Evolutionary conservation across 345 rosid genomes (phyloP), one percentile per base, ranked within the genome.

Genomic region (Mercurialis annua): DNA sequence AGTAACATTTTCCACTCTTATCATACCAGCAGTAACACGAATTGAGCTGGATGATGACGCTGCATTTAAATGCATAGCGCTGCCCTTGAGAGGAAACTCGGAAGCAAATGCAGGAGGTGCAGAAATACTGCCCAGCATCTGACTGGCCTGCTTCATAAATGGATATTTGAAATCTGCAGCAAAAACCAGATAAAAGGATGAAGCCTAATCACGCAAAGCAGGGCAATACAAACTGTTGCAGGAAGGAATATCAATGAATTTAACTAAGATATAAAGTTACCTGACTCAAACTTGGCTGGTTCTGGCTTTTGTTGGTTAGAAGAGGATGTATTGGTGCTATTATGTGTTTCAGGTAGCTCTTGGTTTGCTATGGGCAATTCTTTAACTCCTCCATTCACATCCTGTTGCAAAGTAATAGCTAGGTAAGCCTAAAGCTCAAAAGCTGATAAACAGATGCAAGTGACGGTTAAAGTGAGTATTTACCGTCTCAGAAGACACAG

Each of bases 61-160:
- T 15, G 76, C 78, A 67, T 87, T 81, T 63, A 87, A 64, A 51
- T 60, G 84, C 48, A 82, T 72, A 54, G 81, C 77, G 4, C 75
- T 85, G 5, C 84, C 92, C 75, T 94, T 94, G 34, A 84, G 42
- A 6, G 92, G 86, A 79, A 81, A 78, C 78, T 91, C 93, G 0
- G 88, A 86, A 43, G 92, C 88, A 79, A 81, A 79, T 34, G 92
- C 87, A 65, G 89, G 87, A 56, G 92, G 89, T 51, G 89, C 82
- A 53, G 94, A 78, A 62, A 84, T 71, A 60, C 83, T 69, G n/a
- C 92, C 84, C 80, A 91, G 62, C 95, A 89, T 84, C 54, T 85
- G 85, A 80, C 95, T 87, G 44, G 88, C 89, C 62, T 85, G 80
- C 76, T 89, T 89, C 68, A 86, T 62, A 70, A 86, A 81, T 2